Percentiles rank a stretch among this genome's conserved stretches.
phyloP scores from a whole-genome alignment of 768 basidiomycete species.

The Naematelia aurantialba region DNA sequence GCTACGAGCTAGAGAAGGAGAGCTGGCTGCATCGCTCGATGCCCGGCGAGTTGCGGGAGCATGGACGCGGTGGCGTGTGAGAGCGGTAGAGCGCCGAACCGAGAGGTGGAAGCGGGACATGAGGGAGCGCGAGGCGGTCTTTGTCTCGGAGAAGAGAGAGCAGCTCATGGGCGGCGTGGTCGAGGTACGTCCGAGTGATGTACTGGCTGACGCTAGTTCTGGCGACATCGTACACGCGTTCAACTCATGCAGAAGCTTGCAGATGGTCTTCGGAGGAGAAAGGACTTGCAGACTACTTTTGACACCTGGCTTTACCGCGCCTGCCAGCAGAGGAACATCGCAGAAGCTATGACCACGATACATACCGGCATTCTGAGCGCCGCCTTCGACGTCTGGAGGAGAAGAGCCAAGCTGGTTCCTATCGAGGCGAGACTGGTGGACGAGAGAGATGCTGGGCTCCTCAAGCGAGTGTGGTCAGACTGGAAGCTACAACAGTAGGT shows the following conservation, averaged over 20 bases:
- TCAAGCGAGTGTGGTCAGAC: constrained; percentile 2
- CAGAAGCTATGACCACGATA: background rate
- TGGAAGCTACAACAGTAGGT: constrained; percentile 13
- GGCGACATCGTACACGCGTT: constrained; percentile 8
- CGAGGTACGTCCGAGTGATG: constrained; percentile 7
- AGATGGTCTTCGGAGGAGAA: background rate
- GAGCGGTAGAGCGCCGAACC: constrained; percentile 11
- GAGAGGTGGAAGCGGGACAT: constrained; percentile 32
- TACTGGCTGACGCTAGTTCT: constrained; percentile 11
- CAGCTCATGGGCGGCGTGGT: background rate
- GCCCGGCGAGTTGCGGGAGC: background rate
- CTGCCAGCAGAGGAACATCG: background rate
- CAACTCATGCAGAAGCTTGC: background rate
- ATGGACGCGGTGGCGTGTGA: constrained; percentile 24
- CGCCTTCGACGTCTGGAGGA: constrained; percentile 12
- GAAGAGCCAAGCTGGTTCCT: constrained; percentile 2
- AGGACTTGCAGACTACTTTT: background rate
- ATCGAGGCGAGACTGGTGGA: constrained; percentile 3
- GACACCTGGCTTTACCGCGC: background rate
- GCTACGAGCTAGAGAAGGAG: constrained; percentile 9
- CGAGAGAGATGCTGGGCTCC: constrained; percentile 4
- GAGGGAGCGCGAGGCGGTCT: constrained; percentile 18
- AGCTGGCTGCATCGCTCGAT: background rate
- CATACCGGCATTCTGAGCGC: background rate
- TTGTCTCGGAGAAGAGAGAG: constrained; percentile 11